These are phyloP conservation scores for Phytophthora niederhauseri DNA, from an alignment of 352 stramenopile genomes.

Conservation along the genomic window DNA sequence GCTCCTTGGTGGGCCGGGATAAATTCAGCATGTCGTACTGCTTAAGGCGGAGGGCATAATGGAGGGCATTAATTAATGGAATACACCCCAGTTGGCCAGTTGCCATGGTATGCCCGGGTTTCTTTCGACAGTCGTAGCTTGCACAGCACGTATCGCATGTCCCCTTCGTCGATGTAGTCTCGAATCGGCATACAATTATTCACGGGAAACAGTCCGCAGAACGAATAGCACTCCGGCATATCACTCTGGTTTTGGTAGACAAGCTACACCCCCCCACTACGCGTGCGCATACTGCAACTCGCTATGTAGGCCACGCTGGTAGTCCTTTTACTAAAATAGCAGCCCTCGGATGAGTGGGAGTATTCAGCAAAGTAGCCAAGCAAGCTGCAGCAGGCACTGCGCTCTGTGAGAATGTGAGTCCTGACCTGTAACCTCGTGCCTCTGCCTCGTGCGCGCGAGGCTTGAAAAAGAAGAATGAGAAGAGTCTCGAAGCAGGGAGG, in stretches of 20 bases:
- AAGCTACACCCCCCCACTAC: background rate
- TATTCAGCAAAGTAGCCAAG: background rate
- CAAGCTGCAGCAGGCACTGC: background rate
- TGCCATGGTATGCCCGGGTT: background rate
- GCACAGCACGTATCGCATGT: background rate
- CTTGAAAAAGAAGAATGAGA: background rate
- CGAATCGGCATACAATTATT: conserved; percentile 7
- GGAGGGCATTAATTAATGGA: background rate
- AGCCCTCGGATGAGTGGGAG: background rate
- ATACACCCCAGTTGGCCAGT: background rate
- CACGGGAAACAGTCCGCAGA: background rate
- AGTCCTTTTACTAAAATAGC: background rate
- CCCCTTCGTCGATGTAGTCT: background rate
- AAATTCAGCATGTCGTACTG: no score
- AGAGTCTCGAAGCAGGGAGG: background rate
- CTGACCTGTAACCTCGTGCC: background rate
- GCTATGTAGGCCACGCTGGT: background rate
- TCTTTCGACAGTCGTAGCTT: background rate
- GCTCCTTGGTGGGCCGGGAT: no score
- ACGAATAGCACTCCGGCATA: background rate
- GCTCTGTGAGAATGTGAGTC: background rate
- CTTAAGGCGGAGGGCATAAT: no score
- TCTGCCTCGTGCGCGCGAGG: background rate
- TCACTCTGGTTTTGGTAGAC: conserved; percentile 4
- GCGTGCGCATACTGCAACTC: background rate